These are phyloP conservation scores for Fraxinus velutina DNA, from an alignment of 305 asterid genomes.

Conservation along the genomic window DNA sequence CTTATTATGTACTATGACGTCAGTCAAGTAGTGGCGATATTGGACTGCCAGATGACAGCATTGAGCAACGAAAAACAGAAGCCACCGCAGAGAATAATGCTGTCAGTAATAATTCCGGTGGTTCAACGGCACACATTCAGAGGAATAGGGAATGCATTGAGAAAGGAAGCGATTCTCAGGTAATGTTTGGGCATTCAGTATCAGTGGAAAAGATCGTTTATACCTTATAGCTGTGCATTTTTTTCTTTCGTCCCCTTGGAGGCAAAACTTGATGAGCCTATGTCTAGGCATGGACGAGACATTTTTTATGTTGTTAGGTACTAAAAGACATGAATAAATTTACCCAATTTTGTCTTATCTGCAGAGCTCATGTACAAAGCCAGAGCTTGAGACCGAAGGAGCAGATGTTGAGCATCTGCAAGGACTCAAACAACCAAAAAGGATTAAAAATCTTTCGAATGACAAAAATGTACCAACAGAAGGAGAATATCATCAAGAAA, in stretches of 20 bases:
- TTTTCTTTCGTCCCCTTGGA: background rate
- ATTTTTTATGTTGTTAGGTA: background rate
- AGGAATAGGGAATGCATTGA: conserved; percentile 47
- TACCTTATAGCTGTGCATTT: background rate
- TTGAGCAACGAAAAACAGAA: conserved; percentile 66
- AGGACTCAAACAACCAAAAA: conserved; percentile 34
- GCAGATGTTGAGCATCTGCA: conserved; percentile 32
- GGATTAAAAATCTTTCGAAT: conserved; percentile 27
- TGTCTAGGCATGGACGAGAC: background rate
- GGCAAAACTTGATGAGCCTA: background rate
- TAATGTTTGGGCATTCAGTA: conserved; percentile 11
- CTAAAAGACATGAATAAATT: background rate
- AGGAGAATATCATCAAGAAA: conserved; percentile 32
- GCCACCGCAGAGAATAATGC: conserved; percentile 58
- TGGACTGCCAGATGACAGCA: conserved; percentile 67
- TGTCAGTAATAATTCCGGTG: conserved; percentile 46
- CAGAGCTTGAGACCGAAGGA: conserved; percentile 52
- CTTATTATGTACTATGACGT: conserved; percentile 17
- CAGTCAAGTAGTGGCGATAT: conserved; percentile 57
- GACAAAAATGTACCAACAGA: conserved; percentile 26
- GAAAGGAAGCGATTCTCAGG: conserved; percentile 89
- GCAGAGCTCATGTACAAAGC: conserved; percentile 87
- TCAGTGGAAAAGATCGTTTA: background rate
- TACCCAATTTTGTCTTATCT: conserved; percentile 14
- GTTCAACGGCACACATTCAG: conserved; percentile 38